Conservation (phyloP, 2,329 filamentous ascomycete species). For the Hymenoscyphus linearis region DNA sequence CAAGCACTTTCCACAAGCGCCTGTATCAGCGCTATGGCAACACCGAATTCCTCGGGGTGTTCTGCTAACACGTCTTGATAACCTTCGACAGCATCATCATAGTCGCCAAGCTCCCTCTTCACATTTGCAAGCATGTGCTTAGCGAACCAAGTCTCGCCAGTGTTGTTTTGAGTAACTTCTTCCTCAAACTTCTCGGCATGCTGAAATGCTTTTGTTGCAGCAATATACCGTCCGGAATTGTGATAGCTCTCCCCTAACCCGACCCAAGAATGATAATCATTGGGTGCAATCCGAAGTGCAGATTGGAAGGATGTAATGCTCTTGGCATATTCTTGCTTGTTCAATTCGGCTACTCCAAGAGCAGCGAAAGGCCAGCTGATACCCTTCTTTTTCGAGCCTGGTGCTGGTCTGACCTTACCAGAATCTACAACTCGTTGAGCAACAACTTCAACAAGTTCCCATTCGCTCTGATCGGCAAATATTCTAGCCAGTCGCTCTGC, state of each 20-base stretch:
- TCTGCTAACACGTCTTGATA: slow-evolving; percentile 68
- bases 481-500: slow-evolving; percentile 80
- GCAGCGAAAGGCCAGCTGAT: slow-evolving; percentile 96
- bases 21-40: slow-evolving; percentile 81
- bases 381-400: slow-evolving; percentile 87
- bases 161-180: slow-evolving; percentile 45
- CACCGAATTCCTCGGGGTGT: slow-evolving; percentile 73
- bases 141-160: slow-evolving; percentile 83
- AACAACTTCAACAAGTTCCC: slow-evolving; percentile 93
- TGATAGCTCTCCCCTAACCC: slow-evolving; percentile 97
- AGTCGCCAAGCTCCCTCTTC: slow-evolving; percentile 85
- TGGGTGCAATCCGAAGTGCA: slow-evolving; percentile 74
- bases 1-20: slow-evolving; percentile 79
- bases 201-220: slow-evolving; percentile 85
- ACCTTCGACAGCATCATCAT: slow-evolving; percentile 71
- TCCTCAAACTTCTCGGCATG: slow-evolving; percentile 75
- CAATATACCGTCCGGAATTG: slow-evolving; percentile 86
- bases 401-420: slow-evolving; percentile 84
- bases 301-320: slow-evolving; percentile 90
- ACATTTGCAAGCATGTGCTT: slow-evolving; percentile 97
- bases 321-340: slow-evolving; percentile 83
- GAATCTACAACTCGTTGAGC: slow-evolving; percentile 88
- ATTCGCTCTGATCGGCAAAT: slow-evolving; percentile 87
- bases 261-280: slow-evolving; percentile 93
- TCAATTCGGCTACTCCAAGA: slow-evolving; percentile 88